Evolutionary conservation across 2,329 filamentous ascomycete species (phyloP).

Genomic region (Cladophialophora yegresii): DNA sequence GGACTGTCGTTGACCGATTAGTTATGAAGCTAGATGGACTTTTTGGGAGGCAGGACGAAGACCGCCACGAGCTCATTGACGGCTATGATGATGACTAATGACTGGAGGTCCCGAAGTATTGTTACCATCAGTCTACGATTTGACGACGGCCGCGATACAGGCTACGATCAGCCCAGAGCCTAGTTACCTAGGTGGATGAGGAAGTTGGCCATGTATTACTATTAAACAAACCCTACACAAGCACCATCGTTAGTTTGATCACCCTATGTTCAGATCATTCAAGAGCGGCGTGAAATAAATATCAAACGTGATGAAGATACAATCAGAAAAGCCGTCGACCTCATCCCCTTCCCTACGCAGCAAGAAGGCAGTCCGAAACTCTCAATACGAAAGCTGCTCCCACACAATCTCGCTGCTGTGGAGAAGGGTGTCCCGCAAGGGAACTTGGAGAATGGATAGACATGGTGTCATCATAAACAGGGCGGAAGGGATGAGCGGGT

Average conservation of each 20-base stretch:
- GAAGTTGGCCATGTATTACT: background rate
- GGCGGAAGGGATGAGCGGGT: background rate
- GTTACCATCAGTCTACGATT: background rate
- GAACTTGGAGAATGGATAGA: slow-evolving; percentile 65
- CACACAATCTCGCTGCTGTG: slow-evolving; percentile 4
- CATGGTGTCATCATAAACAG: slow-evolving; percentile 58
- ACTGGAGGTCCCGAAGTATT: background rate
- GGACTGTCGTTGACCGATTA: slow-evolving; percentile 73
- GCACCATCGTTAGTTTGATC: background rate
- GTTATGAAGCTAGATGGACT: slow-evolving; percentile 83
- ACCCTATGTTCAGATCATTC: background rate
- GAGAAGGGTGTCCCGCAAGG: slow-evolving; percentile 22
- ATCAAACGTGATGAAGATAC: background rate
- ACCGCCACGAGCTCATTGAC: slow-evolving; percentile 20
- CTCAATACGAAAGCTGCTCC: slow-evolving; percentile 16
- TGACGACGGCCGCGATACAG: background rate
- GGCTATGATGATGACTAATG: slow-evolving; percentile 31
- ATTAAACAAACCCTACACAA: slow-evolving; percentile 9
- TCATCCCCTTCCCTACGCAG: slow-evolving; percentile 32
- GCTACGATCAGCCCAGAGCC: background rate
- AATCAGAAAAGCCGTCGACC: slow-evolving; percentile 38
- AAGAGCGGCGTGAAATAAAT: background rate
- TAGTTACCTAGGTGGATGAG: too few species aligned
- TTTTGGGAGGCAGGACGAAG: slow-evolving; percentile 23
- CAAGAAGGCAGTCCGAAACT: slow-evolving; percentile 2